Evolutionary conservation across 2,329 filamentous ascomycete genomes (phyloP), one percentile per base, ranked within the genome.

Genomic region (Pseudogymnoascus sp.): DNA sequence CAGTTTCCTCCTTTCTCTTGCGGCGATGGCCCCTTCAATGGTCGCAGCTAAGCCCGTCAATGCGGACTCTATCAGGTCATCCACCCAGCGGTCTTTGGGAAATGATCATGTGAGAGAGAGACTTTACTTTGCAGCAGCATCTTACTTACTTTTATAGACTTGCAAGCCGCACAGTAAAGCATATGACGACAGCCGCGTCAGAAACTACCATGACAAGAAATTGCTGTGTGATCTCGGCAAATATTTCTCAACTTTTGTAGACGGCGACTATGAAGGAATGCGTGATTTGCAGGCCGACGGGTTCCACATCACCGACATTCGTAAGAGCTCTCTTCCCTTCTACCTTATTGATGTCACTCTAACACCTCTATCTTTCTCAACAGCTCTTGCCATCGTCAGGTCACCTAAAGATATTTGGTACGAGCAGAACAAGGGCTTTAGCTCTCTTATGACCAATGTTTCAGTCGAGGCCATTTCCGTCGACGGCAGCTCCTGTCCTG

Each of bases 401-500:
- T n/a, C 47, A 18, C 8, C 16, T 14, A 54, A 9, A 20, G 5
- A 18, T 1, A 1, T 4, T 2, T 54, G 47, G 28, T 18, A 16
- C n/a, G 4, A 18, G 1, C n/a, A 9, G 2, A 54, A 54, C 47
- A 12, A 3, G 1, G 28, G 47, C 2, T 54, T 54, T 12, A 54
- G 47, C 12, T 54, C 47, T 7, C 47, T 54, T 28, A 54, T 54
- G 47, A 33, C 25, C 12, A 16, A 54, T 20, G 47, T 54, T 11
- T 33, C 30, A 20, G 47, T 54, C 47, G 8, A 12, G 28, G 47
- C 47, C 47, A 30, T 62, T 20, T 54, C 38, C 1, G 25, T 62
- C 16, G 33, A 61, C 14, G 61, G 61, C 4, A 61, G 61, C 22
- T 62, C 61, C 4, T n/a, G 8, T 0, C 61, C 61, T 8, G 12